Evolutionary conservation across 2,329 filamentous ascomycete species (phyloP).

Genomic region (Pseudopyricularia javanii): DNA sequence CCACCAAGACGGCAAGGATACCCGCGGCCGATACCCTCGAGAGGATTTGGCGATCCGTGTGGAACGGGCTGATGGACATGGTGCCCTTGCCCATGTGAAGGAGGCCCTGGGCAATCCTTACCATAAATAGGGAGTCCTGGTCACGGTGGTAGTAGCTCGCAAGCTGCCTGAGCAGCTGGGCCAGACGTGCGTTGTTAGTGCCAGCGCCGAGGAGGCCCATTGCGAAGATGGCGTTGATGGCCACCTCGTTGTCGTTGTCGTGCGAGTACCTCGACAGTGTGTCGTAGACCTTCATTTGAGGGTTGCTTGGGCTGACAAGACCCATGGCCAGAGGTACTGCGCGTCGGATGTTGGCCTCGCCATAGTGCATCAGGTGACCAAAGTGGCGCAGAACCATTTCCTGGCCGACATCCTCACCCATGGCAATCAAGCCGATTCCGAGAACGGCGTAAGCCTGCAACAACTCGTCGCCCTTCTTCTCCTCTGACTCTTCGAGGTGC

Average conservation of each 20-base stretch:
- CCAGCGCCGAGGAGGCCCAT: slow-evolving; percentile 96
- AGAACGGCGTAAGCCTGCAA: slow-evolving; percentile 93
- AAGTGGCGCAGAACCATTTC: slow-evolving; percentile 98
- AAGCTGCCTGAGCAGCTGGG: slow-evolving; percentile 84
- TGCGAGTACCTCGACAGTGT: slow-evolving; percentile 95
- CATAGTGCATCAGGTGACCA: slow-evolving; percentile 98
- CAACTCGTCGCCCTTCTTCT: slow-evolving; percentile 90
- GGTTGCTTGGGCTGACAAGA: slow-evolving; percentile 91
- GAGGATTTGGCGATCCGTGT: slow-evolving; percentile 91
- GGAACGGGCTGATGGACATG: slow-evolving; percentile 93
- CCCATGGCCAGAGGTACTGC: slow-evolving; percentile 95
- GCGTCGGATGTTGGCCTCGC: slow-evolving; percentile 91
- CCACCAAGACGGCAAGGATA: slow-evolving; percentile 77
- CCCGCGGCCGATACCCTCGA: slow-evolving; percentile 85
- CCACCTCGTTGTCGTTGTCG: slow-evolving; percentile 97
- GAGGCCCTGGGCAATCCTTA: slow-evolving; percentile 92
- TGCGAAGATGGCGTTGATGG: slow-evolving; percentile 96
- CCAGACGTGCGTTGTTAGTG: slow-evolving; percentile 94
- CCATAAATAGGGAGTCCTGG: slow-evolving; percentile 95
- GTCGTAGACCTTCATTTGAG: slow-evolving; percentile 99
- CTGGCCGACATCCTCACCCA: slow-evolving; percentile 97
- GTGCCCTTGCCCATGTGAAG: slow-evolving; percentile 99
- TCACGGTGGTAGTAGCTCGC: slow-evolving; percentile 98
- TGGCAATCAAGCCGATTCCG: slow-evolving; percentile 84
- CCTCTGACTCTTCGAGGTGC: slow-evolving; percentile 85